Conservation (phyloP, 257 asterid genomes). For the Primulina tabacum region DNA sequence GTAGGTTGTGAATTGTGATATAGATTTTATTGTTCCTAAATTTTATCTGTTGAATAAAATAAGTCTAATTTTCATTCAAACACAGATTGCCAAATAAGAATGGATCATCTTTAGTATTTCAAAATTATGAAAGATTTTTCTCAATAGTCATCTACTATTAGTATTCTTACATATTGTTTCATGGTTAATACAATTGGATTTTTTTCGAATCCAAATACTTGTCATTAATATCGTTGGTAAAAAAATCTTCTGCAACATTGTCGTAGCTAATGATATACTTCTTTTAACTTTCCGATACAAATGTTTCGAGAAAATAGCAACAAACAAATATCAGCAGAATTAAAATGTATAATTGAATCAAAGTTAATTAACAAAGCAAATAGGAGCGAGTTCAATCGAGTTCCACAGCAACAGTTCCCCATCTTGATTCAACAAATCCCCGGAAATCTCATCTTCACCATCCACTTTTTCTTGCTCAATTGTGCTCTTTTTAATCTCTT, state of each 20-base stretch:
- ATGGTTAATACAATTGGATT: neutral
- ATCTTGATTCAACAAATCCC: slow-evolving; percentile 13
- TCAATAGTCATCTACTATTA: no score
- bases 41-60: neutral
- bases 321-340: neutral
- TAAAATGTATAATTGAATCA: neutral
- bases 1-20: slow-evolving; percentile 4
- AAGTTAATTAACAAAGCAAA: slow-evolving; percentile 34
- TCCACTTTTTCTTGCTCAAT: neutral
- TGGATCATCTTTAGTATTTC: no score
- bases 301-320: neutral
- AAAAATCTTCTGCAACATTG: no score
- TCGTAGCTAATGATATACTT: no score
- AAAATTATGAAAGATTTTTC: no score
- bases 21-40: neutral
- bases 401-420: slow-evolving; percentile 43
- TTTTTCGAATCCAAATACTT: neutral
- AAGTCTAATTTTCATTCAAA: neutral
- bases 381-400: slow-evolving; percentile 46
- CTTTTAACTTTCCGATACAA: no score
- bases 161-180: neutral
- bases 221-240: no score
- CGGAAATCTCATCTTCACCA: slow-evolving; percentile 6
- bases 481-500: slow-evolving; percentile 17
- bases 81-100: neutral